Base-by-base conservation (phyloP, 768 basidiomycete genomes). In the Mycena filopes region DNA sequence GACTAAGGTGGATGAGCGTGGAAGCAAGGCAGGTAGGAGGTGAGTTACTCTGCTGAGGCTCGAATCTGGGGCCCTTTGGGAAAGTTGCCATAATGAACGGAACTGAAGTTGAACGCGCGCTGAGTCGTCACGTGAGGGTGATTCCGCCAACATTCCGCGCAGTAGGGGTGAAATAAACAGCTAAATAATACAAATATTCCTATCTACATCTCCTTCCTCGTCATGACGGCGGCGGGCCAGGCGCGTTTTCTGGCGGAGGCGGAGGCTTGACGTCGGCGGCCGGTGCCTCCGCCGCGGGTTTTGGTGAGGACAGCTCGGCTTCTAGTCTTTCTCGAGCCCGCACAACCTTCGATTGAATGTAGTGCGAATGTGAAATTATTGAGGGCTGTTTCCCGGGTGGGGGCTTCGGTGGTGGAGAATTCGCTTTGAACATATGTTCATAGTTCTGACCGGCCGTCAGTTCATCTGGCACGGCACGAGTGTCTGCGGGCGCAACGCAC, bases 311-410 rank as follows among this genome's bases (percentile, higher is more conserved):
- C n/a, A 54, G 5, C 83, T 99, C 97, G 0, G 96, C 96, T 75
- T 98, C 93, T 85, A 99, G 89, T 79, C 98, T 89, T 80, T 98
- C 96, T 58, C 89, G 86, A 21, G 98, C 97, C 43, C 98, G 89
- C 47, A 94, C 87, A n/a, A 99, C 94, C 80, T 99, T 99, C 33
- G 95, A 96, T 75, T 97, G 96, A 15, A 99, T 83, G 78, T 99
- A 99, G 78, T 96, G 94, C 38, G 95, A 96, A 74, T 95, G 83
- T 40, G 79, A 71, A 23, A 83, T 83, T 28, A 77, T 80, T 25
- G 78, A 69, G 6, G 78, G 74, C 25, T 78, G 79, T 74, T 82
- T 86, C 40, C 84, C 80, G 16, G 83, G 71, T 42, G 83, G 63
- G 40, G 78, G 79, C 70, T 83, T 83, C 63, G 83, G 81, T 16